Evolutionary conservation across 2,329 filamentous ascomycete species (phyloP).

Genomic region (Anthostomella pinea): DNA sequence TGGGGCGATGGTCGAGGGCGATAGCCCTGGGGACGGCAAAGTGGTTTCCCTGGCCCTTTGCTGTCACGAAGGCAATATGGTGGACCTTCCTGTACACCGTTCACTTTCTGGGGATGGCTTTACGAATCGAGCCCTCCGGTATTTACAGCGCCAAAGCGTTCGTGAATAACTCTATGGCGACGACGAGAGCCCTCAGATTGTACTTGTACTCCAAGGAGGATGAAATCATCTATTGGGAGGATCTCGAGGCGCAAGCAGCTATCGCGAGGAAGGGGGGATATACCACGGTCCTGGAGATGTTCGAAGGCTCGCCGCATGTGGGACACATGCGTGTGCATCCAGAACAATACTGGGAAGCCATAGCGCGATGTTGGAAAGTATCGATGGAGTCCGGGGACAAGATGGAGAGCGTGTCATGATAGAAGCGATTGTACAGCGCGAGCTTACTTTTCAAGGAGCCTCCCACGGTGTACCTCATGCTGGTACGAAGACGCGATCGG

Average conservation of each 20-base stretch:
- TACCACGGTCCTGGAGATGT: constrained; percentile 46
- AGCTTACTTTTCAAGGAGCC: no score
- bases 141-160: constrained; percentile 38
- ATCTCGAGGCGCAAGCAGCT: constrained; percentile 54
- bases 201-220: constrained; percentile 61
- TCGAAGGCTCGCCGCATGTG: constrained; percentile 58
- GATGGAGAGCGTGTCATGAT: no score
- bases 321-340: constrained; percentile 58
- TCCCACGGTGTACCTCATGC: no score
- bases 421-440: no score
- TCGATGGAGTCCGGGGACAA: no score
- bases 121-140: constrained; percentile 40
- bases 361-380: constrained; percentile 30
- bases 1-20: constrained; percentile 50
- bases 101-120: constrained; percentile 32
- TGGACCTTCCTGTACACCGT: constrained; percentile 39
- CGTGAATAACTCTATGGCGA: constrained; percentile 35
- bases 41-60: constrained; percentile 48
- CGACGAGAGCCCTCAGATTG: constrained; percentile 41
- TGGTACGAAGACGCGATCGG: no score
- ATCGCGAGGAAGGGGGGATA: constrained; percentile 48
- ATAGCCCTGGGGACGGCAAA: constrained; percentile 49
- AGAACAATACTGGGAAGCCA: constrained; percentile 55
- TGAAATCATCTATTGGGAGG: constrained; percentile 51
- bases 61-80: constrained; percentile 47